These are phyloP conservation scores for Komagataella phaffii DNA, from an alignment of 805 yeast genomes.

Conservation along the genomic window DNA sequence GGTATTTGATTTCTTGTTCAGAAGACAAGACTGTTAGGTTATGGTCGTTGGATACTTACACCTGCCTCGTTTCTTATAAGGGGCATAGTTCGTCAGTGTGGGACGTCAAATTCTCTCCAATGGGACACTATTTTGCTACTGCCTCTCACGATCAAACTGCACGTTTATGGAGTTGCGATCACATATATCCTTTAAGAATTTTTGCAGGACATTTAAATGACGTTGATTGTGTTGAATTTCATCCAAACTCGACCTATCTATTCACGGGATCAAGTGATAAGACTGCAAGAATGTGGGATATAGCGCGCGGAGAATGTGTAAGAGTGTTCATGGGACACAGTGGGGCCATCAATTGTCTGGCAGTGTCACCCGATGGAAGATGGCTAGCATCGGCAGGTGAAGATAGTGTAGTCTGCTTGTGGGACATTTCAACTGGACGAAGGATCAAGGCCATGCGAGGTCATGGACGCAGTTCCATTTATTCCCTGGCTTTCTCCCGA, in stretches of 20 bases:
- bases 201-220: conserved; percentile 97
- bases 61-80: conserved; percentile 83
- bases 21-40: conserved; percentile 87
- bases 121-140: conserved; percentile 97
- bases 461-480: conserved; percentile 78
- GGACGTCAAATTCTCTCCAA: conserved; percentile 92
- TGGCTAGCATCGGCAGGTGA: conserved; percentile 95
- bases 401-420: conserved; percentile 74
- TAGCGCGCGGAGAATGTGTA: conserved; percentile 76
- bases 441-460: conserved; percentile 87
- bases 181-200: conserved; percentile 86
- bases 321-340: conserved; percentile 88
- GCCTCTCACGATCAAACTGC: conserved; percentile 98
- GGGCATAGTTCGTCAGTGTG: conserved; percentile 96
- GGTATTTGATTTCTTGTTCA: conserved; percentile 66
- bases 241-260: conserved; percentile 90
- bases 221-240: conserved; percentile 90
- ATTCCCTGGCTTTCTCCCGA: conserved; percentile 70
- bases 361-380: conserved; percentile 94
- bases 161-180: conserved; percentile 95
- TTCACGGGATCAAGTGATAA: conserved; percentile 94
- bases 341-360: conserved; percentile 73
- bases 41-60: conserved; percentile 89
- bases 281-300: conserved; percentile 97
- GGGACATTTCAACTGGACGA: conserved; percentile 93